Evolutionary conservation across 2,329 filamentous ascomycete genomes (phyloP).

Genomic region (Xylaria sp.): DNA sequence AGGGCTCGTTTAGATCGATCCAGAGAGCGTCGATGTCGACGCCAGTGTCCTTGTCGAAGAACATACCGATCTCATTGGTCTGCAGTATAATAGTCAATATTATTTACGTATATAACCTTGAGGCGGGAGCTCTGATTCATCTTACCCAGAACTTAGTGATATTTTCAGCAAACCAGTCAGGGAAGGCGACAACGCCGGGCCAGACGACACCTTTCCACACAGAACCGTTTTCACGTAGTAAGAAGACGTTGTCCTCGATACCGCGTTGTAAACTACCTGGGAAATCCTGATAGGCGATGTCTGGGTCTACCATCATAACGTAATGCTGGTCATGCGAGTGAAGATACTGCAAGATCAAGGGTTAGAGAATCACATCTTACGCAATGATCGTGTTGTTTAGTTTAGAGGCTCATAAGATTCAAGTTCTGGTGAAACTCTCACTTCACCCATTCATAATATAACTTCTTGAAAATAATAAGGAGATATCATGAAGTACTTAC

Average conservation of each 20-base stretch:
- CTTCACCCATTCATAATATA: background rate
- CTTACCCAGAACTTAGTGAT: slow-evolving; percentile 69
- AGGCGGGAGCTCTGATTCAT: background rate
- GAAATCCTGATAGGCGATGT: slow-evolving; percentile 63
- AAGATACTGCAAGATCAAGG: slow-evolving; percentile 57
- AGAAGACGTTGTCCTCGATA: slow-evolving; percentile 58
- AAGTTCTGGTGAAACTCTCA: background rate
- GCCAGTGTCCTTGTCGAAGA: slow-evolving; percentile 72
- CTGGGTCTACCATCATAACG: slow-evolving; percentile 82
- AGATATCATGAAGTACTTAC: slow-evolving; percentile 18
- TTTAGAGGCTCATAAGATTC: background rate
- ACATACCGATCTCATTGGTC: slow-evolving; percentile 72
- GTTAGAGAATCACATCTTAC: slow-evolving; percentile 15
- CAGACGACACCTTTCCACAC: slow-evolving; percentile 76
- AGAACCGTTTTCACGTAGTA: slow-evolving; percentile 65
- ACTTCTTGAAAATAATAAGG: background rate
- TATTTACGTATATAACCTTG: background rate
- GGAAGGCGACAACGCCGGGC: slow-evolving; percentile 78
- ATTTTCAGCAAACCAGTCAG: slow-evolving; percentile 79
- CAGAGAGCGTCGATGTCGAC: slow-evolving; percentile 82
- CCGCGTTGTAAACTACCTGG: slow-evolving; percentile 55
- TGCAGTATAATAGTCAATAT: slow-evolving; percentile 10
- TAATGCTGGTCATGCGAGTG: slow-evolving; percentile 76
- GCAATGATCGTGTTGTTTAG: background rate
- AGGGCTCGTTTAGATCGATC: slow-evolving; percentile 76